Evolutionary conservation across 2,329 filamentous ascomycete genomes (phyloP).

Genomic region (Calcarisporium arbuscula): DNA sequence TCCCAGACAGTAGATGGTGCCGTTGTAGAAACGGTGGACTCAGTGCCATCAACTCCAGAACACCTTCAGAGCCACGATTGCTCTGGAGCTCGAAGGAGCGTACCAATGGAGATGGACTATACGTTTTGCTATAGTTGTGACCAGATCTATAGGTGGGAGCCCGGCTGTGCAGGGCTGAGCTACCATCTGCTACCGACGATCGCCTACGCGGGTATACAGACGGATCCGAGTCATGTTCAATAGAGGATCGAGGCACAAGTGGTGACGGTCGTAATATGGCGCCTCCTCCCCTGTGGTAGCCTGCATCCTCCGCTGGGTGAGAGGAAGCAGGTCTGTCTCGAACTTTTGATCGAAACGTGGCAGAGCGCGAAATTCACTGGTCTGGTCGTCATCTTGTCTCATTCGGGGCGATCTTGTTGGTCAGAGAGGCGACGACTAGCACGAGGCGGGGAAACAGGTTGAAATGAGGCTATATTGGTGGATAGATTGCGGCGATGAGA

Average conservation of each 20-base stretch:
- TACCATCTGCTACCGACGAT: slow-evolving; percentile 44
- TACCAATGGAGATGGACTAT: slow-evolving; percentile 56
- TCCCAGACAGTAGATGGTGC: slow-evolving; percentile 96
- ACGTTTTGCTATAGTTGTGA: slow-evolving; percentile 27
- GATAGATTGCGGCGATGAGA: slow-evolving; percentile 49
- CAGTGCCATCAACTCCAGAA: slow-evolving; percentile 59
- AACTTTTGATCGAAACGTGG: slow-evolving; percentile 36
- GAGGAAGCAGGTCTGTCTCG: slow-evolving; percentile 26
- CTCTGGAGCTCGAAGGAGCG: slow-evolving; percentile 29
- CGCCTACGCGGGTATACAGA: slow-evolving; percentile 24
- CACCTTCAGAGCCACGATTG: slow-evolving; percentile 19
- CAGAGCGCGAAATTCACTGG: slow-evolving; percentile 33
- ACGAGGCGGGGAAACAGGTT: slow-evolving; percentile 44
- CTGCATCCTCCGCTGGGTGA: slow-evolving; percentile 30
- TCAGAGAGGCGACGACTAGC: slow-evolving; percentile 50
- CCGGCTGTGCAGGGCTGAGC: slow-evolving; percentile 32
- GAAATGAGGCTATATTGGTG: slow-evolving; percentile 40
- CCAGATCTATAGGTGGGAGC: slow-evolving; percentile 35
- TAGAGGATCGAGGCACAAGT: slow-evolving; percentile 41
- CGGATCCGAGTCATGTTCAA: slow-evolving; percentile 30
- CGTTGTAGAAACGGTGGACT: slow-evolving; percentile 81
- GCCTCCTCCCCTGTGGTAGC: slow-evolving; percentile 24
- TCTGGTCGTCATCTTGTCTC: slow-evolving; percentile 39
- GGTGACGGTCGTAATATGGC: slow-evolving; percentile 36
- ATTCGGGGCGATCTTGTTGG: slow-evolving; percentile 38